Evolutionary conservation across 257 asterid genomes (phyloP), one percentile per base, ranked within the genome.

Genomic region (Asclepias syriaca): DNA sequence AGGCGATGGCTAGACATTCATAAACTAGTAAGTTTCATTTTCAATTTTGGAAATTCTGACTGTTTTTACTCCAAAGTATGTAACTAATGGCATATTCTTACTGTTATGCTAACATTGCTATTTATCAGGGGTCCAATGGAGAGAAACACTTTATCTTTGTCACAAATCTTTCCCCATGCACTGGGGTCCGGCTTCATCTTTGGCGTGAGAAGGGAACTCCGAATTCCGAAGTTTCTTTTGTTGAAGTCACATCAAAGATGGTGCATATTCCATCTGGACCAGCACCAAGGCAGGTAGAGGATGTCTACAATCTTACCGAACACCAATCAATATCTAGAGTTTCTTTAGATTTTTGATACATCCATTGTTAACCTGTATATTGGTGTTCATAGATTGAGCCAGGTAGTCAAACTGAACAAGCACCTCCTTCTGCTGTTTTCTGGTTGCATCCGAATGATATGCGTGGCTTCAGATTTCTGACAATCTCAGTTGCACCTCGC

Each of bases 391-490:
- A 94, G 99, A 81, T 84, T 80, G 99, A 95, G 82, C 99, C 99
- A 70, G 99, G 99, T 64, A 87, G 96, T 80, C 99, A 92, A 77
- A 92, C 98, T 72, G 98, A 92, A 83, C 99, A 95, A 84, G 90
- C 99, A 70, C 91, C 99, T 80, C 98, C 98, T 77, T 92, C 98
- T 71, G 88, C 97, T 78, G 83, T 90, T 70, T 86, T 95, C 79
- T 95, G 98, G 99, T 83, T 95, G 92, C 86, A 84, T 70, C 92
- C 98, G 49, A 77, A 66, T 76, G 96, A 88, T 75, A 84, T 95
- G 93, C 88, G 66, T 75, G 97, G 97, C 75, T 95, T 84, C 85
- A 88, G 88, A 76, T 95, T 86, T 83, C 78, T 95, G 79, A 95
- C 99, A 63, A 81, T 95, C 79, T 95, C 99, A 75, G 98, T 95